Evolutionary conservation across 192 early-diverging fungal genomes (phyloP).

Genomic region (Phlyctochytrium planicorne): DNA sequence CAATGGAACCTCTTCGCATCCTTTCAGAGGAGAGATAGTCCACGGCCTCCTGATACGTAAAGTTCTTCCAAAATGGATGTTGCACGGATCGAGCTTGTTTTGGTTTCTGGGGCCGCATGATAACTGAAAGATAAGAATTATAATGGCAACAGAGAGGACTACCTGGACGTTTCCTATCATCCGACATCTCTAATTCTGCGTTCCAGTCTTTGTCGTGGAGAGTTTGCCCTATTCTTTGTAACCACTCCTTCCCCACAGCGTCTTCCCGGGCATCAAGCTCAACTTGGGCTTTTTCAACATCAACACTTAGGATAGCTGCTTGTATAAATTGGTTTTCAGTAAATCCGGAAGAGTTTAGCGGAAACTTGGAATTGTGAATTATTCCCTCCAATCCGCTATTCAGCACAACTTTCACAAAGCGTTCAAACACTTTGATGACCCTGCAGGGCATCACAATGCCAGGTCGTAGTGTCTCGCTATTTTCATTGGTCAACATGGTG

Average conservation of each 20-base stretch:
- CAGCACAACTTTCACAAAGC: conserved; percentile 72
- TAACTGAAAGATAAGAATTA: conserved; percentile 3
- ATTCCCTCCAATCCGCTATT: conserved; percentile 82
- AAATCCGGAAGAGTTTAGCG: conserved; percentile 28
- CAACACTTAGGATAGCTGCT: conserved; percentile 76
- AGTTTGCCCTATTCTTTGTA: conserved; percentile 11
- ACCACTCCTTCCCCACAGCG: conserved; percentile 20
- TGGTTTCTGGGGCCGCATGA: not conserved
- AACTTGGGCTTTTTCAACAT: conserved; percentile 71
- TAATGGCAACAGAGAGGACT: not conserved
- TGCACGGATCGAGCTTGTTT: conserved; percentile 65
- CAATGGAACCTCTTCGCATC: conserved; percentile 62
- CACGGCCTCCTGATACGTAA: conserved; percentile 72
- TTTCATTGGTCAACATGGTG: conserved; percentile 85
- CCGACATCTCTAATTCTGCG: conserved; percentile 40
- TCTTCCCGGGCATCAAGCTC: conserved; percentile 70
- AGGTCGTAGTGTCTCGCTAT: conserved; percentile 62
- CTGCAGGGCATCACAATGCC: conserved; percentile 68
- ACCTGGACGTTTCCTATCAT: conserved; percentile 21
- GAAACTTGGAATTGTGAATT: conserved; percentile 65
- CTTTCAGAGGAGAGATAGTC: conserved; percentile 64
- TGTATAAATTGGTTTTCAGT: conserved; percentile 70
- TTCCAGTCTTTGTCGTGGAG: conserved; percentile 23
- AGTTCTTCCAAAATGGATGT: conserved; percentile 81
- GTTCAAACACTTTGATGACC: conserved; percentile 69